phyloP scores from a whole-genome alignment of 2,329 filamentous ascomycete species.

The Xylariaceae sp. region DNA sequence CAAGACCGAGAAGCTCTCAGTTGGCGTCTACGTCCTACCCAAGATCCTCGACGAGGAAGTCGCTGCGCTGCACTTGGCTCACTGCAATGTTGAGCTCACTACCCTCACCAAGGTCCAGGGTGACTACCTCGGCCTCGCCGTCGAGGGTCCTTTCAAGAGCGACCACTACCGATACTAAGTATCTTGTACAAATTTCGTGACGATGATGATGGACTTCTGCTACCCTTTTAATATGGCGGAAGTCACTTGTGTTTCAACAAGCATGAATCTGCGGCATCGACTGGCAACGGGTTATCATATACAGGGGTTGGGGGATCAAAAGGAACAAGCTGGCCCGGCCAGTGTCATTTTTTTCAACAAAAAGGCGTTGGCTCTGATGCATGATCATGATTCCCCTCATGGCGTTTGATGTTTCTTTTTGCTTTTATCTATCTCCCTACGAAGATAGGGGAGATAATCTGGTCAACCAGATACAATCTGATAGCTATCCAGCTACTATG shows the following conservation, averaged over 20 bases:
- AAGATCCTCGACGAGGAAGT: constrained; percentile 99
- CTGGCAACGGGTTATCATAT: constrained; percentile 18
- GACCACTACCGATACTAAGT: constrained; percentile 64
- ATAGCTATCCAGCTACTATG: constrained; percentile 11
- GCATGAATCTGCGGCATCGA: constrained; percentile 30
- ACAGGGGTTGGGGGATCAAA: constrained; percentile 23
- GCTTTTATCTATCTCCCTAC: not conserved
- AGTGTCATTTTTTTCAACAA: constrained; percentile 34
- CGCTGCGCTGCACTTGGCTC: constrained; percentile 84
- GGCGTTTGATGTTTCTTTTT: constrained; percentile 27
- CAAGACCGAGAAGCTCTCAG: constrained; percentile 82
- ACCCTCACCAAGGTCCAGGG: constrained; percentile 81
- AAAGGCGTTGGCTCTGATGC: constrained; percentile 34
- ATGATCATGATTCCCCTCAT: constrained; percentile 37
- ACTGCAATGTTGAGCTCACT: constrained; percentile 93
- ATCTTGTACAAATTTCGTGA: not conserved
- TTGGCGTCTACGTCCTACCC: constrained; percentile 93
- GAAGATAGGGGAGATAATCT: constrained; percentile 13
- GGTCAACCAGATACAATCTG: constrained; percentile 17
- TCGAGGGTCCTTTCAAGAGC: constrained; percentile 92
- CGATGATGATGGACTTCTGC: no score
- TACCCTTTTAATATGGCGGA: constrained; percentile 1
- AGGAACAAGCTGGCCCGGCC: constrained; percentile 25
- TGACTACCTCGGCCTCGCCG: constrained; percentile 85
- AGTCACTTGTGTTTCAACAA: constrained; percentile 26